Percentiles rank a stretch among this genome's conserved stretches.
These are phyloP conservation scores for Polyrhizophydium stewartii DNA, from an alignment of 371 early-diverging fungal genomes.

Conservation along the genomic window DNA sequence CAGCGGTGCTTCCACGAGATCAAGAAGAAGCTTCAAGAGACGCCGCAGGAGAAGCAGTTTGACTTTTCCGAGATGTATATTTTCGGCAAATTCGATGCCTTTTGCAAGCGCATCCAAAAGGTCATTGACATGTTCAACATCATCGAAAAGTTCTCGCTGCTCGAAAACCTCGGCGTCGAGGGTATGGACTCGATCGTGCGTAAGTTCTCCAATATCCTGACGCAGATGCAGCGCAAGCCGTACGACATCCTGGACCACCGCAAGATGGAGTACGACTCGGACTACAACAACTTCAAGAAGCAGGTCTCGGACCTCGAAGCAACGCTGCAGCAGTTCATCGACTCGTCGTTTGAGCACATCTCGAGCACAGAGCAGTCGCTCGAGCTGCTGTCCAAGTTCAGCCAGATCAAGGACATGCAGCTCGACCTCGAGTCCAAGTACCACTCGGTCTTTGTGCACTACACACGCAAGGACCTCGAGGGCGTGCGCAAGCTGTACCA, in stretches of 20 bases:
- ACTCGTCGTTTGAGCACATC: slow-evolving; percentile 52
- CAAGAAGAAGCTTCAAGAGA: slow-evolving; percentile 56
- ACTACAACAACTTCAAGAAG: slow-evolving; percentile 56
- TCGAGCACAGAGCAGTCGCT: slow-evolving; percentile 54
- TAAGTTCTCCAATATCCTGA: slow-evolving; percentile 50
- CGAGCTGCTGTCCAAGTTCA: slow-evolving; percentile 46
- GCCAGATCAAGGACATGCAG: slow-evolving; percentile 55
- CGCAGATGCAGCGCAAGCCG: slow-evolving; percentile 55
- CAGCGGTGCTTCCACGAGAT: slow-evolving; percentile 57
- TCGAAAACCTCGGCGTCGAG: slow-evolving; percentile 52
- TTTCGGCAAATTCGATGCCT: slow-evolving; percentile 63
- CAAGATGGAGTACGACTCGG: slow-evolving; percentile 61
- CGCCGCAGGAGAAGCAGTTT: slow-evolving; percentile 56
- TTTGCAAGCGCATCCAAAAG: slow-evolving; percentile 59
- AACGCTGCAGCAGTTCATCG: slow-evolving; percentile 55
- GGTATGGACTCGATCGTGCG: slow-evolving; percentile 54
- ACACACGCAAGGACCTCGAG: slow-evolving; percentile 52
- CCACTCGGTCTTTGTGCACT: slow-evolving; percentile 56
- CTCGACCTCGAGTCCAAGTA: slow-evolving; percentile 59
- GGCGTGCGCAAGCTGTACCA: slow-evolving; percentile 56
- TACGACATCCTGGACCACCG: slow-evolving; percentile 61
- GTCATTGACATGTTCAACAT: slow-evolving; percentile 60
- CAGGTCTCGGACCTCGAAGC: slow-evolving; percentile 54
- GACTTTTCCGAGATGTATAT: slow-evolving; percentile 69
- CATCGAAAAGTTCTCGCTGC: slow-evolving; percentile 53